Conservation (phyloP, 176 grass and related monocot genomes). For the Avena atlantica region DNA sequence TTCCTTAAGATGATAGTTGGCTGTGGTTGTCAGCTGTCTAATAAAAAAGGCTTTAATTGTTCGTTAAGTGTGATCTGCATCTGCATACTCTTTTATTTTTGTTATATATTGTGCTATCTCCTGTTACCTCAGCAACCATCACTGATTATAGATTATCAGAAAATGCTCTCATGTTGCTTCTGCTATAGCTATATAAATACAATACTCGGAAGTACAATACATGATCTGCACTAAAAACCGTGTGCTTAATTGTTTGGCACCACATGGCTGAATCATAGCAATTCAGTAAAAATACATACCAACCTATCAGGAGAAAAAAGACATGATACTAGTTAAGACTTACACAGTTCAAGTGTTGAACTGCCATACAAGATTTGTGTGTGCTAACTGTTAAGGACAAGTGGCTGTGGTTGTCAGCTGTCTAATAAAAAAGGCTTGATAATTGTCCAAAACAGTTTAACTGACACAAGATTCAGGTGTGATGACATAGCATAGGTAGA, state of each 20-base stretch:
- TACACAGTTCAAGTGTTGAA: constrained; percentile 16
- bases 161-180: constrained; percentile 22
- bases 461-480: not conserved
- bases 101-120: not conserved
- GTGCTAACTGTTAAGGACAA: not conserved
- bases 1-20: not conserved
- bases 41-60: too few relatives aligned
- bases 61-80: not conserved
- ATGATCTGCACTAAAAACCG: constrained; percentile 5
- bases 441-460: not conserved
- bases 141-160: constrained; percentile 28
- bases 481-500: constrained; percentile 31
- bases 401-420: not conserved
- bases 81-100: not conserved
- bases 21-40: too few relatives aligned
- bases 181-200: constrained; percentile 23
- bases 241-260: constrained; percentile 11
- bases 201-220: not conserved
- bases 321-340: not conserved
- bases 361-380: constrained; percentile 20
- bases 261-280: not conserved
- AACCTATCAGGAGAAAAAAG: not conserved
- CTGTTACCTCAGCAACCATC: constrained; percentile 1
- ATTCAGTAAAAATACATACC: constrained; percentile 20
- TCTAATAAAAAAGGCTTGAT: not conserved